Base-by-base conservation (phyloP, 2,329 filamentous ascomycete genomes). In the Hirsutella thompsonii region DNA sequence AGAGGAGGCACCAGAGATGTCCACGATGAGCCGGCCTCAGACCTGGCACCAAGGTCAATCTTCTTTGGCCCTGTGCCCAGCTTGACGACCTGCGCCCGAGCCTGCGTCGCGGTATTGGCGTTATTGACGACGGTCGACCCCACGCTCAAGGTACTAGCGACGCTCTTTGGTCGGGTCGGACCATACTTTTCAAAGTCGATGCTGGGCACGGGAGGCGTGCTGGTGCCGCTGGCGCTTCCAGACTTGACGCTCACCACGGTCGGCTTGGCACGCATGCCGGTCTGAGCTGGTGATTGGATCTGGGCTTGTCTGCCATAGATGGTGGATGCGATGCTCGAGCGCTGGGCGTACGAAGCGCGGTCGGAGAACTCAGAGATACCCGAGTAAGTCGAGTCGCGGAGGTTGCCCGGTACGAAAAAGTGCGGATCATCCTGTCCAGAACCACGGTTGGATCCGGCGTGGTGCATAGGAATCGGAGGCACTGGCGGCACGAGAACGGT, bases 231-330 rank as follows among this genome's bases (percentile, higher is more conserved):
- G 26, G 71, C 68, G 40, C 62, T 70, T 52, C 66, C 76, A 6
- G 83, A 83, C 61, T 87, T 92, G 49, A 98, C 88, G 53, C 86
- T 94, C 57, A 98, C 88, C 55, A 96, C 81, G 29, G 87, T 89
- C 9, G 92, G 87, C 62, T 92, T 93, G 48, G 83, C 84, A 45
- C 88, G 79, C 56, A 90, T 83, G 44, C 86, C 83, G 40, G 88
- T 92, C 54, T 92, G 87, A 1, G 88, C 87, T 1, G 89, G 82
- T 69, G 83, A 56, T 70, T 88, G 51, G 30, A 94, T 77, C 40
- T 94, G 79, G 14, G 86, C 88, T 54, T 93, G 87, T 65, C 89
- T 90, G 49, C 87, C 84, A 57, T 95, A 96, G 40, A 94, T 87
- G 18, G 90, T 95, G 1, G 89, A 94, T 3, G 88, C 89, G 47